Evolutionary conservation across 2,329 filamentous ascomycete genomes (phyloP).

Genomic region (Neoascochyta sp.): DNA sequence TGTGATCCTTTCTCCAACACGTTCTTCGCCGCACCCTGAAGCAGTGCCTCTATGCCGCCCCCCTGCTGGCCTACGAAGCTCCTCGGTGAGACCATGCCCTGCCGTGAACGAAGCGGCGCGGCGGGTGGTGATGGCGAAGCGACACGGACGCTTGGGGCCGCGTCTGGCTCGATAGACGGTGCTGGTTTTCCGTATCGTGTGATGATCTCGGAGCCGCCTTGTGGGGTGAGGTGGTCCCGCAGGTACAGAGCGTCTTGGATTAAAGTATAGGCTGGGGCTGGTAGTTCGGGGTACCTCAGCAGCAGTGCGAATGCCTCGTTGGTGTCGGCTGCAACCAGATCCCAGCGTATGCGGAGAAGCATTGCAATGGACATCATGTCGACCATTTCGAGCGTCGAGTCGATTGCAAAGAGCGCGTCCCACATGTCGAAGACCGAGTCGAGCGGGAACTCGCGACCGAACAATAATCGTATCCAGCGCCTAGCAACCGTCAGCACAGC

Average conservation of each 20-base stretch:
- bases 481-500: constrained; percentile 44
- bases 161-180: constrained; percentile 25
- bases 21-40: constrained; percentile 73
- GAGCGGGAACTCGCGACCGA: constrained; percentile 90
- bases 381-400: constrained; percentile 73
- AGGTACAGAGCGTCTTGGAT: constrained; percentile 82
- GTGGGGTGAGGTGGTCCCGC: constrained; percentile 58
- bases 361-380: constrained; percentile 92
- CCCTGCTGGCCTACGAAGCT: constrained; percentile 29
- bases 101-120: constrained; percentile 21
- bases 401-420: constrained; percentile 87
- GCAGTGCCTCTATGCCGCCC: constrained; percentile 60
- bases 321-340: constrained; percentile 81
- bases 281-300: constrained; percentile 71
- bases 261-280: constrained; percentile 70
- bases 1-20: constrained; percentile 70
- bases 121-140: constrained; percentile 26
- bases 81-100: constrained; percentile 26
- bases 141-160: constrained; percentile 25
- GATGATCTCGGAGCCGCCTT: constrained; percentile 64
- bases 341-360: constrained; percentile 87
- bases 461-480: constrained; percentile 89
- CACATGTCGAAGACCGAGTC: constrained; percentile 79
- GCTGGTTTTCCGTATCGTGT: constrained; percentile 62
- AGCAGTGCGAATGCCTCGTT: constrained; percentile 77